These are phyloP conservation scores for Fagopyrum tataricum DNA, from an alignment of 148 eudicot genomes.

Conservation along the genomic window DNA sequence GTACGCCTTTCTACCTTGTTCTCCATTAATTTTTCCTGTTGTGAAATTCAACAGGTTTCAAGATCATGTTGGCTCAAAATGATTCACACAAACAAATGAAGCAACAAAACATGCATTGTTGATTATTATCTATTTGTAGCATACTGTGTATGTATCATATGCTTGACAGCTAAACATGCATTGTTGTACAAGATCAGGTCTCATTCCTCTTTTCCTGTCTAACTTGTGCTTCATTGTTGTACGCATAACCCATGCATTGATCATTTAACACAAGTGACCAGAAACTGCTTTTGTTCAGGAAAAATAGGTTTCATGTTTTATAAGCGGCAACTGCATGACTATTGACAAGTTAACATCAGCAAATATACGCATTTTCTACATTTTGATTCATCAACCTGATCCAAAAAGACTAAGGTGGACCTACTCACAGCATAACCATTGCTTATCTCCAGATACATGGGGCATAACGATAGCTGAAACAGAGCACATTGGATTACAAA, in stretches of 20 bases:
- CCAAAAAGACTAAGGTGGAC: neutral
- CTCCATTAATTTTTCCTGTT: too few species aligned
- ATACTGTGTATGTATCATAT: too few species aligned
- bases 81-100: neutral
- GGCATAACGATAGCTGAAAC: neutral
- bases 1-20: too few species aligned
- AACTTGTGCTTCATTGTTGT: neutral
- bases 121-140: too few species aligned
- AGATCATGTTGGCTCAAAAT: too few species aligned
- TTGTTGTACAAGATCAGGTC: neutral
- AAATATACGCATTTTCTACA: neutral
- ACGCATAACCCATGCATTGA: neutral
- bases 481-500: neutral
- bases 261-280: neutral
- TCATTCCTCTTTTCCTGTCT: neutral
- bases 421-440: neutral
- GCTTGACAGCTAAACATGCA: too few species aligned
- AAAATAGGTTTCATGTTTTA: neutral
- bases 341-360: too few species aligned
- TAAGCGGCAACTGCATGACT: neutral
- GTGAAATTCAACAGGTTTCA: too few species aligned
- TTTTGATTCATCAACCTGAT: neutral
- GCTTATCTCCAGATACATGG: neutral
- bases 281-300: too few species aligned
- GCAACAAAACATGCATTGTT: neutral